Evolutionary conservation across 2,329 filamentous ascomycete species (phyloP).

Genomic region (Trichocomaceae sp.): DNA sequence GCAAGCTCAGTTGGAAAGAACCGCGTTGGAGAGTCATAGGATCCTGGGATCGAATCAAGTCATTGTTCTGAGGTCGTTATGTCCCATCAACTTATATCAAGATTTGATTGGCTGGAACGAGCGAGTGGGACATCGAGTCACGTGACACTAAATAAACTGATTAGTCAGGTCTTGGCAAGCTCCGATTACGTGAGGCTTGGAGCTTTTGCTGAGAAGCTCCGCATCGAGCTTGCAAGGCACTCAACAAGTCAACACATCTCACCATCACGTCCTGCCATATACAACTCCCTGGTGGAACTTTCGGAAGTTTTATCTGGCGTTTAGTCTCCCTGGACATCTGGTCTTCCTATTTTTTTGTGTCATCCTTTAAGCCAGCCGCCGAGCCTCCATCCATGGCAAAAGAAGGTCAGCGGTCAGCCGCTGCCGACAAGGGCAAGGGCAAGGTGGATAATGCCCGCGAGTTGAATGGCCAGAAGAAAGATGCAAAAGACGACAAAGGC

Average conservation of each 20-base stretch:
- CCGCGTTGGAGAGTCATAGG: neutral
- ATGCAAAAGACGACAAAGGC: conserved; percentile 62
- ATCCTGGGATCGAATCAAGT: neutral
- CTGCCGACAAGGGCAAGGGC: conserved; percentile 91
- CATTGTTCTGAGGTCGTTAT: neutral
- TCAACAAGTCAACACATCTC: neutral
- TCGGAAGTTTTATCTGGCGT: conserved; percentile 5
- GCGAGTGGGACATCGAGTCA: neutral
- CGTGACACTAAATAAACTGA: neutral
- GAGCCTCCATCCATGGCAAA: conserved; percentile 67
- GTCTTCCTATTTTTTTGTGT: neutral
- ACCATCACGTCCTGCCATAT: neutral
- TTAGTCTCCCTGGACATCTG: neutral
- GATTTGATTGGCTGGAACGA: neutral
- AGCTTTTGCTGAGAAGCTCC: conserved; percentile 1
- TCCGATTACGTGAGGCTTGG: neutral
- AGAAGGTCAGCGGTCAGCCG: conserved; percentile 78
- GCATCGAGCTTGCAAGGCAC: conserved; percentile 4
- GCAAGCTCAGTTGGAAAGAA: neutral
- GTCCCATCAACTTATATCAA: neutral
- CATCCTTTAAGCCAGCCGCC: conserved; percentile 7
- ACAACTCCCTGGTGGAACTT: conserved; percentile 1
- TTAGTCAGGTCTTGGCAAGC: neutral
- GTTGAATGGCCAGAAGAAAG: conserved; percentile 47
- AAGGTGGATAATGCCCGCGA: conserved; percentile 70